These are phyloP conservation scores for Paramyrothecium sp. DNA, from an alignment of 2,329 filamentous ascomycete species.

Conservation along the genomic window DNA sequence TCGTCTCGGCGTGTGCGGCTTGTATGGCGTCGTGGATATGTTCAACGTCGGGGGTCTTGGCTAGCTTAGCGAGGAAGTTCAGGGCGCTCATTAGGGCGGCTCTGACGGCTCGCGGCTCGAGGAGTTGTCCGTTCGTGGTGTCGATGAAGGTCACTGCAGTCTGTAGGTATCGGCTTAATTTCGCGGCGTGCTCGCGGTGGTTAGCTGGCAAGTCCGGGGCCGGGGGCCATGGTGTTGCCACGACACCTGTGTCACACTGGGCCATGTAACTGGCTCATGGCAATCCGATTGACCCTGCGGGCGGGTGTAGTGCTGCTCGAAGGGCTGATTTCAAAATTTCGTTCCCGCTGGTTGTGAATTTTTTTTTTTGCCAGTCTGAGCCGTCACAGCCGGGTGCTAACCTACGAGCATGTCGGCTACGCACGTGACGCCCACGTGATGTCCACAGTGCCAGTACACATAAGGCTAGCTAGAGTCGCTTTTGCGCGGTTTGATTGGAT, in stretches of 20 bases:
- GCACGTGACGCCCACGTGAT: no score
- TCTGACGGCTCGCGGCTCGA: not conserved
- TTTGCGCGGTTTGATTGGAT: no score
- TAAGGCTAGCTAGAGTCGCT: no score
- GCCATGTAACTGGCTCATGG: conserved; percentile 2
- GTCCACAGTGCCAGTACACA: no score
- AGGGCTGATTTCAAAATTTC: conserved; percentile 4
- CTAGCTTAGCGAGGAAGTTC: conserved; percentile 1
- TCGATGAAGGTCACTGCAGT: conserved; percentile 3
- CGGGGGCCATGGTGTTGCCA: conserved; percentile 4
- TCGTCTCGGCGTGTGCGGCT: conserved; percentile 1
- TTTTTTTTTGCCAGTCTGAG: no score
- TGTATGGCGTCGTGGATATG: conserved; percentile 1
- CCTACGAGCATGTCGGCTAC: no score
- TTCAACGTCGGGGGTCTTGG: conserved; percentile 1
- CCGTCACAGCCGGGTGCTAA: no score
- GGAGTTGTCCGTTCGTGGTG: not conserved
- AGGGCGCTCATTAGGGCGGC: not conserved
- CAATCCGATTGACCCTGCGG: conserved; percentile 4
- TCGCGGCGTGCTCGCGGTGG: not conserved
- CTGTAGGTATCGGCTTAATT: conserved; percentile 1
- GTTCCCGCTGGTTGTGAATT: conserved; percentile 2
- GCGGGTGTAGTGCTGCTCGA: conserved; percentile 1
- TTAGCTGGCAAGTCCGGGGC: conserved; percentile 1
- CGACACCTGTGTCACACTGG: conserved; percentile 1